Conservation (phyloP, 768 basidiomycete genomes). For the Podaxis sp. region DNA sequence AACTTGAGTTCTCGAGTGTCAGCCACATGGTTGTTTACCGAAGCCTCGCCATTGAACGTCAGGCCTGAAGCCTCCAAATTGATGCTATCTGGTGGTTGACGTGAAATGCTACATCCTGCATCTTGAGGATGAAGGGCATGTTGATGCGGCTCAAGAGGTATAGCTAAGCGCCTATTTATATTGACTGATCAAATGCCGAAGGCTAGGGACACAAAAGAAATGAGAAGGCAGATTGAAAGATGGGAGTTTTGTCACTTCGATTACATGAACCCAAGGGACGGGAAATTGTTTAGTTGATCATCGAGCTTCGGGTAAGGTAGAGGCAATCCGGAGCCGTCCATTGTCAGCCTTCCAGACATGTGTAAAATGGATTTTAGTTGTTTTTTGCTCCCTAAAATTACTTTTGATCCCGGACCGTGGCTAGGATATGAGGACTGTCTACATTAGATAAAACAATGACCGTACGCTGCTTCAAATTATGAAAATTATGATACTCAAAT, state of each 20-base stretch:
- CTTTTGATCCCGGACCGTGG: too few relatives aligned
- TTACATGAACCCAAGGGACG: background rate
- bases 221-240: background rate
- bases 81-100: constrained; percentile 16
- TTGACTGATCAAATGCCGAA: background rate
- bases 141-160: background rate
- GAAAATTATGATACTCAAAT: too few relatives aligned
- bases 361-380: too few relatives aligned
- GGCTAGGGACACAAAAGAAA: background rate
- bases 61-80: constrained; percentile 23
- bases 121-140: background rate
- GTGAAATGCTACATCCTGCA: background rate
- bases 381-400: too few relatives aligned
- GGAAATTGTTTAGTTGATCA: too few relatives aligned
- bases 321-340: background rate
- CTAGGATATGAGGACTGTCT: too few relatives aligned
- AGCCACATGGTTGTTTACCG: background rate
- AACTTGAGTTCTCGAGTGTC: background rate
- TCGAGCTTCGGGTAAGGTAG: too few relatives aligned
- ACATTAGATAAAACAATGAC: too few relatives aligned
- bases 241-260: background rate
- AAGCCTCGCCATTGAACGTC: constrained; percentile 20
- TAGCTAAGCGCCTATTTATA: background rate
- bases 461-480: too few relatives aligned
- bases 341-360: background rate